phyloP scores from a whole-genome alignment of 495 filamentous ascomycete genomes.

The Podospora tetraspora region DNA sequence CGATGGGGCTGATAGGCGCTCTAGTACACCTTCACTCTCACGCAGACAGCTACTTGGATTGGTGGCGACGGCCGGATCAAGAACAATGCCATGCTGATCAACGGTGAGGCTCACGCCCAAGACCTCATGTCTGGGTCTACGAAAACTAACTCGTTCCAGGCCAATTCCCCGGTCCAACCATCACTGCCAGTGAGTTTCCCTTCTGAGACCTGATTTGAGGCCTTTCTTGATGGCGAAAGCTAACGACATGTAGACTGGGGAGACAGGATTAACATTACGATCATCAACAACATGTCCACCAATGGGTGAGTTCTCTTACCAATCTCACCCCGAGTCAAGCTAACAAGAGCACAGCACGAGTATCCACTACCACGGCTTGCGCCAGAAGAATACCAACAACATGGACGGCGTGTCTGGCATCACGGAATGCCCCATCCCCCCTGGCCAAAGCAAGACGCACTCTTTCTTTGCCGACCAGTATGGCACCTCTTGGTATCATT shows the following conservation, averaged over 20 bases:
- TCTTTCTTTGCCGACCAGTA: slow-evolving; percentile 50
- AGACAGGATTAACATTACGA: slow-evolving; percentile 51
- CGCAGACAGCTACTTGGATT: slow-evolving; percentile 29
- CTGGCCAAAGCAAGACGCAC: slow-evolving; percentile 39
- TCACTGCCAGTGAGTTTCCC: slow-evolving; percentile 35
- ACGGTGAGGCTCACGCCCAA: slow-evolving; percentile 24
- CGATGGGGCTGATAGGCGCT: neutral
- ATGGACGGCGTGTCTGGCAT: slow-evolving; percentile 44
- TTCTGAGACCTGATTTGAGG: no score
- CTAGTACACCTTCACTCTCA: slow-evolving; percentile 39
- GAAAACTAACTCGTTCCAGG: slow-evolving; percentile 9
- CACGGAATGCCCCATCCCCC: slow-evolving; percentile 48
- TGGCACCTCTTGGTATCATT: slow-evolving; percentile 44
- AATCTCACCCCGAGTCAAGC: neutral
- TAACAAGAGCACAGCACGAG: slow-evolving; percentile 26
- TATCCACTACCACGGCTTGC: slow-evolving; percentile 54
- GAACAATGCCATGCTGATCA: slow-evolving; percentile 40
- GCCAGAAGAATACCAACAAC: slow-evolving; percentile 34
- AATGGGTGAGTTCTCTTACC: slow-evolving; percentile 29
- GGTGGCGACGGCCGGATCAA: slow-evolving; percentile 44
- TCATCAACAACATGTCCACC: slow-evolving; percentile 46
- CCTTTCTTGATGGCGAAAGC: neutral
- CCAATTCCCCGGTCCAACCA: slow-evolving; percentile 42
- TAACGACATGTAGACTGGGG: slow-evolving; percentile 48
- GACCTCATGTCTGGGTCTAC: slow-evolving; percentile 1